Evolutionary conservation across 148 eudicot genomes (phyloP).

Genomic region (Gaultheria prostrata): DNA sequence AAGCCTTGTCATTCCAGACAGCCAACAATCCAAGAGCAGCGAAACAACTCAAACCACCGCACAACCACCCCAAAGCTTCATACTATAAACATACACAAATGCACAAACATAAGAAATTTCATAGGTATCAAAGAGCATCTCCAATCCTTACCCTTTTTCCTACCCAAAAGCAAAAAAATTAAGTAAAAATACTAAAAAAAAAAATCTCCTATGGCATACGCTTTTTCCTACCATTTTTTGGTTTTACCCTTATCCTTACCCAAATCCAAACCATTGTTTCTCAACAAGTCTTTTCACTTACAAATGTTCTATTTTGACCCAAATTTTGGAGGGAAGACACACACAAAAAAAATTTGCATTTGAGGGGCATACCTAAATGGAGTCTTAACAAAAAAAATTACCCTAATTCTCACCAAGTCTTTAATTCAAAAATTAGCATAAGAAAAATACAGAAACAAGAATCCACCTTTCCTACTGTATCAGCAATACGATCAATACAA

Average conservation of each 20-base stretch:
- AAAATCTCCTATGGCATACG: too few relatives aligned
- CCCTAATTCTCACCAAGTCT: not conserved
- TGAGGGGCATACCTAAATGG: too few relatives aligned
- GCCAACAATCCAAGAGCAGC: slow-evolving; percentile 68
- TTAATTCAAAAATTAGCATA: not conserved
- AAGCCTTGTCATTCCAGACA: slow-evolving; percentile 87
- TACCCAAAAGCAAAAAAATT: too few relatives aligned
- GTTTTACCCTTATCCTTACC: too few relatives aligned
- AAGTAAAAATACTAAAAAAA: too few relatives aligned
- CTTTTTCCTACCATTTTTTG: too few relatives aligned
- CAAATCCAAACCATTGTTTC: too few relatives aligned
- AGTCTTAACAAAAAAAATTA: not conserved
- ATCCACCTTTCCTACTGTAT: slow-evolving; percentile 76
- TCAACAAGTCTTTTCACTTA: too few relatives aligned
- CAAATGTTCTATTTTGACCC: too few relatives aligned
- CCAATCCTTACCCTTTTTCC: too few relatives aligned
- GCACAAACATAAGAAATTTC: not conserved
- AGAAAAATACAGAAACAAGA: not conserved
- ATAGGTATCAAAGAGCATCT: not conserved
- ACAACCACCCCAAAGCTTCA: slow-evolving; percentile 92
- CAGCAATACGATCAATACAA: slow-evolving; percentile 92
- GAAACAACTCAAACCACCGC: slow-evolving; percentile 83
- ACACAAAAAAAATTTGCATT: too few relatives aligned
- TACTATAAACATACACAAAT: slow-evolving; percentile 40
- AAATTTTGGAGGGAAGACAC: too few relatives aligned